Conservation (phyloP, 1,284 basidiomycete genomes). For the Thecaphora thlaspeos region DNA sequence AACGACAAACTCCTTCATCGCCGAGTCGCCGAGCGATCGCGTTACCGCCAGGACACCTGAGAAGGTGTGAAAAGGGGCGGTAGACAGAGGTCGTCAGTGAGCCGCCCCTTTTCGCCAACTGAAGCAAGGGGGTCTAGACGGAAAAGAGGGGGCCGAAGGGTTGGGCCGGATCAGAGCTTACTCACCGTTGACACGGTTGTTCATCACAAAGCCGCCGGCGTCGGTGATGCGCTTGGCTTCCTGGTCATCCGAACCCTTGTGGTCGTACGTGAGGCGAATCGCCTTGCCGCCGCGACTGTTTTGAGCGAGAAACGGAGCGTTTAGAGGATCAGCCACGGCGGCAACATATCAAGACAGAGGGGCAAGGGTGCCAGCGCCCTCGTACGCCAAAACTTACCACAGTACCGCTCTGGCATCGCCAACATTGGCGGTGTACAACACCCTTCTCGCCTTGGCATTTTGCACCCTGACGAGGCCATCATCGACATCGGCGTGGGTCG, state of each 20-base stretch:
- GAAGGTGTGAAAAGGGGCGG: too few relatives aligned
- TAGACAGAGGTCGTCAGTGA: too few relatives aligned
- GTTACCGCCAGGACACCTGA: slow-evolving; percentile 85
- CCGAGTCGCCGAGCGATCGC: slow-evolving; percentile 88
- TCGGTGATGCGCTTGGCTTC: slow-evolving; percentile 97
- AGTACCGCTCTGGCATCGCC: slow-evolving; percentile 88
- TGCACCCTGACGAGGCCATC: slow-evolving; percentile 12
- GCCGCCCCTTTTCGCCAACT: too few relatives aligned
- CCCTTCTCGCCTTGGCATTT: slow-evolving; percentile 64
- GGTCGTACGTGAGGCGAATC: slow-evolving; percentile 92
- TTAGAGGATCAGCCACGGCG: not conserved
- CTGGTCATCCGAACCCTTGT: slow-evolving; percentile 95
- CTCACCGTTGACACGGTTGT: slow-evolving; percentile 85
- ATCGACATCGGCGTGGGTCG: too few relatives aligned
- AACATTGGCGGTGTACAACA: slow-evolving; percentile 93
- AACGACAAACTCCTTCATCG: slow-evolving; percentile 99
- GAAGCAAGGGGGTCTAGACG: too few relatives aligned
- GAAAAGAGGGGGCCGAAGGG: too few relatives aligned
- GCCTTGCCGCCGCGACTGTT: slow-evolving; percentile 75
- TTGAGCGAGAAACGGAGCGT: not conserved
- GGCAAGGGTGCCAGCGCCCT: too few relatives aligned
- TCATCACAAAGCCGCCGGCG: slow-evolving; percentile 97
- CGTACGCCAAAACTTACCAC: slow-evolving; percentile 60
- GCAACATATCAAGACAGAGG: not conserved
- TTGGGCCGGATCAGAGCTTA: too few relatives aligned